Evolutionary conservation across 805 yeast species (phyloP), one percentile per base, ranked within the genome.

Genomic region (Millerago galiae): DNA sequence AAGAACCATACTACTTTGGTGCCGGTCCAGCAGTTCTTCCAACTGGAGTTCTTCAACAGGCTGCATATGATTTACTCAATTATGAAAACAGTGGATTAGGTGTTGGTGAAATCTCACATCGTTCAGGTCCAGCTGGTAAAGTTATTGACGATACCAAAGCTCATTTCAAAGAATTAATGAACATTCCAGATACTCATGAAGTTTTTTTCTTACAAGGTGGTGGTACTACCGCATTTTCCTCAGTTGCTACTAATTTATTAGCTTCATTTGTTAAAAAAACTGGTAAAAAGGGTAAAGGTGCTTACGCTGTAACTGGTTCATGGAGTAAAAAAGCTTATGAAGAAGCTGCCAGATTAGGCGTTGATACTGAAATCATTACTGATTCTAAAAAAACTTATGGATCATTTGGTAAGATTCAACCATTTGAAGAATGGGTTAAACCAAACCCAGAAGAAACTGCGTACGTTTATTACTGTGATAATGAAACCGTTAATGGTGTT

Each of bases 11-110:
- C 57, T 86, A 93, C 61, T 93, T 88, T 57, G 99, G 98, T 44
- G 98, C 99, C n/a, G 99, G 99, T 12, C 99, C 99, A 38, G 99
- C 99, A 1, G 74, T 81, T 40, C 71, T 93, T 35, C 97, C 98
- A 28, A 79, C 91, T 3, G 58, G 65, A 4, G 98, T 91, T 2
- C 73, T 93, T 42, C 82, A 87, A 65, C 82, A 86, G 66, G 96
- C 97, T 5, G 95, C 97, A 2, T 60, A 62, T 27, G 98, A 93
- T 60, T 70, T 93, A 49, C 60, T 93, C 47, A 77, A 80, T 56
- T 93, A 77, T 64, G 68, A 83, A 42, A 71, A 68, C 34, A 67
- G 71, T 28, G 95, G 90, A 24, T 71, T 93, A 44, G 99, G 99
- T 35, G 74, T 88, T 37, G 98, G 97, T 52, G 99, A 93, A 65